phyloP scores from a whole-genome alignment of 106 monocot genomes.

The Dendrobium catenatum region DNA sequence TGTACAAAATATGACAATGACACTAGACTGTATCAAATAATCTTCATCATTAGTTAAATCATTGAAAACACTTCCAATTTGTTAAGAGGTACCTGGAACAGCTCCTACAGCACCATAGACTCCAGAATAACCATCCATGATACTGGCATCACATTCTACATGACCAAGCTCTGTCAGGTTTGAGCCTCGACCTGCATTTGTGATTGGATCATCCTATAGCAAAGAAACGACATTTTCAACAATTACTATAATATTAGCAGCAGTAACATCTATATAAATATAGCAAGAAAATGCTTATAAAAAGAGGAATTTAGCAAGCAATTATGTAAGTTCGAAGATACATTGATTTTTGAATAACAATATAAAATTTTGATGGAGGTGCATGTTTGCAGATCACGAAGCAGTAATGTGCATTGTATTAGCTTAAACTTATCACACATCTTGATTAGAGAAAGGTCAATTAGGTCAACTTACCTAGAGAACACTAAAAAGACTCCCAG shows the following conservation, averaged over 20 bases:
- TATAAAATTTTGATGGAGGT: not conserved
- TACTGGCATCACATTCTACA: slow-evolving; percentile 99
- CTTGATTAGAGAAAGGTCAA: not conserved
- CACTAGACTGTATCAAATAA: not conserved
- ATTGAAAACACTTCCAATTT: slow-evolving; percentile 7
- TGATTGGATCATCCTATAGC: slow-evolving; percentile 95
- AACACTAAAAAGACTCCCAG: not conserved
- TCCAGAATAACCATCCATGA: slow-evolving; percentile 90
- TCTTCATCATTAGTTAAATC: not conserved
- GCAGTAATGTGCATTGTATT: not conserved
- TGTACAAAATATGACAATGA: not conserved
- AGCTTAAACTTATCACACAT: not conserved
- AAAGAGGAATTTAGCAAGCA: not conserved
- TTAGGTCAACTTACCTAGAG: not conserved
- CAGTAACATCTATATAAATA: not conserved
- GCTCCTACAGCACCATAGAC: slow-evolving; percentile 96
- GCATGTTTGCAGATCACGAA: not conserved
- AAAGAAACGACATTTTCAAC: slow-evolving; percentile 16
- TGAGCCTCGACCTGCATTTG: slow-evolving; percentile 96
- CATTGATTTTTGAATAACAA: not conserved
- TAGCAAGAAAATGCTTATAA: not conserved
- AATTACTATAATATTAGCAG: not conserved
- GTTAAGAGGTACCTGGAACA: slow-evolving; percentile 52
- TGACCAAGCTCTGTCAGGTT: slow-evolving; percentile 86
- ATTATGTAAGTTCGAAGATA: not conserved